Evolutionary conservation across 305 asterid species (phyloP).

Genomic region (Plantago lanceolata): DNA sequence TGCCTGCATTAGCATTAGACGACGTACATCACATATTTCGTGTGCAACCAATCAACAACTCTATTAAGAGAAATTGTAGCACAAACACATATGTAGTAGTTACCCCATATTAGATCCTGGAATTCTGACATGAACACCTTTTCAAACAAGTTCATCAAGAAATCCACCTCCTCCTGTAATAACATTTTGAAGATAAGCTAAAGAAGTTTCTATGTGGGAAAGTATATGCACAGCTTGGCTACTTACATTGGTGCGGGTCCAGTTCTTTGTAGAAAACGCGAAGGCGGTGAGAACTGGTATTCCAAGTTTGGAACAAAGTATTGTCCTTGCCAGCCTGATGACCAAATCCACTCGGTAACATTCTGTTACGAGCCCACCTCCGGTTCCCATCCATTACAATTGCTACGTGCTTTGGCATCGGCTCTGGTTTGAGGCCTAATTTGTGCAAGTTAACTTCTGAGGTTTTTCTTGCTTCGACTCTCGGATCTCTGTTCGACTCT

Average conservation of each 20-base stretch:
- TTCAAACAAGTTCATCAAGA: conserved; percentile 17
- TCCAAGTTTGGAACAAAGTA: conserved; percentile 24
- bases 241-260: conserved; percentile 10
- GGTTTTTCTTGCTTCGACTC: not conserved
- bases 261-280: conserved; percentile 11
- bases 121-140: not conserved
- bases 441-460: not conserved
- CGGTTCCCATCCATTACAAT: conserved; percentile 38
- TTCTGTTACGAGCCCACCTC: conserved; percentile 35
- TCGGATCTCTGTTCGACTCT: not conserved
- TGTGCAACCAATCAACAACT: not conserved
- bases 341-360: conserved; percentile 18
- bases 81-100: not conserved
- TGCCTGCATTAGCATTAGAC: not conserved
- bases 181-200: not conserved
- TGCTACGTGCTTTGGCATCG: conserved; percentile 37
- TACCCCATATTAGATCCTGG: conserved; percentile 8
- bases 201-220: too few relatives aligned
- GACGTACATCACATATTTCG: not conserved
- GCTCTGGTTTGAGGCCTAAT: conserved; percentile 17
- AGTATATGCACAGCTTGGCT: too few relatives aligned
- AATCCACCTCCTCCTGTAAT: conserved; percentile 24
- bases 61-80: not conserved
- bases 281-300: conserved; percentile 23
- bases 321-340: conserved; percentile 23